Evolutionary conservation across 768 basidiomycete genomes (phyloP).

Genomic region (Suillus americanus): DNA sequence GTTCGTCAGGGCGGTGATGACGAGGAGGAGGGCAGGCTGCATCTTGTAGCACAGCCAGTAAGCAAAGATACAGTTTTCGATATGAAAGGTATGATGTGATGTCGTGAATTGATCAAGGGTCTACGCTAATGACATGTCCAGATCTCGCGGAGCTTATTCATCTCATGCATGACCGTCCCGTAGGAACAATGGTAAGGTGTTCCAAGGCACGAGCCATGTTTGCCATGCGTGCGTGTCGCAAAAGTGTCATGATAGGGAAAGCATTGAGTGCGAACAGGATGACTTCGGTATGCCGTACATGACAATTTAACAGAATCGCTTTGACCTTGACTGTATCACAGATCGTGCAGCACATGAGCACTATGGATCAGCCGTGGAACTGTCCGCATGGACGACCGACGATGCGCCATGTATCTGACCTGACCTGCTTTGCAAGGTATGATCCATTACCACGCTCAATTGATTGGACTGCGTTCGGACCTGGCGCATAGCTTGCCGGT

Average conservation of each 20-base stretch:
- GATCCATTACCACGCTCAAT: constrained; percentile 17
- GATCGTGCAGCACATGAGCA: constrained; percentile 81
- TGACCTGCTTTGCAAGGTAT: constrained; percentile 31
- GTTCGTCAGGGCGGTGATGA: constrained; percentile 48
- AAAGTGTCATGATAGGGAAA: constrained; percentile 95
- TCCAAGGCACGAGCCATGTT: constrained; percentile 95
- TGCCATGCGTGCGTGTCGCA: constrained; percentile 92
- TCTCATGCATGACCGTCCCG: constrained; percentile 73
- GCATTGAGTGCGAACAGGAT: constrained; percentile 77
- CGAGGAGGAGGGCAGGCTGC: constrained; percentile 45
- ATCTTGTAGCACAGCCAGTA: constrained; percentile 79
- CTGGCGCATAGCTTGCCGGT: not conserved
- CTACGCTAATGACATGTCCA: constrained; percentile 29
- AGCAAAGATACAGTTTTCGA: constrained; percentile 92
- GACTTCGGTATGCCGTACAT: constrained; percentile 47
- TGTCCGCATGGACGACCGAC: constrained; percentile 88
- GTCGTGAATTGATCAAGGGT: not conserved
- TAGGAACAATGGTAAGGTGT: constrained; percentile 85
- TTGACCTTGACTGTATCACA: constrained; percentile 23
- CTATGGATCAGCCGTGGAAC: constrained; percentile 84
- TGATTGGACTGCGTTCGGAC: constrained; percentile 38
- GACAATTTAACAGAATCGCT: not conserved
- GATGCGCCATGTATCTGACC: constrained; percentile 72
- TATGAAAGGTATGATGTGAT: constrained; percentile 62
- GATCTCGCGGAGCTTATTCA: constrained; percentile 94